Percentiles rank a stretch among this genome's conserved stretches.
These are phyloP conservation scores for Aspergillus pseudonomiae DNA, from an alignment of 2,329 filamentous ascomycete genomes.

Conservation along the genomic window DNA sequence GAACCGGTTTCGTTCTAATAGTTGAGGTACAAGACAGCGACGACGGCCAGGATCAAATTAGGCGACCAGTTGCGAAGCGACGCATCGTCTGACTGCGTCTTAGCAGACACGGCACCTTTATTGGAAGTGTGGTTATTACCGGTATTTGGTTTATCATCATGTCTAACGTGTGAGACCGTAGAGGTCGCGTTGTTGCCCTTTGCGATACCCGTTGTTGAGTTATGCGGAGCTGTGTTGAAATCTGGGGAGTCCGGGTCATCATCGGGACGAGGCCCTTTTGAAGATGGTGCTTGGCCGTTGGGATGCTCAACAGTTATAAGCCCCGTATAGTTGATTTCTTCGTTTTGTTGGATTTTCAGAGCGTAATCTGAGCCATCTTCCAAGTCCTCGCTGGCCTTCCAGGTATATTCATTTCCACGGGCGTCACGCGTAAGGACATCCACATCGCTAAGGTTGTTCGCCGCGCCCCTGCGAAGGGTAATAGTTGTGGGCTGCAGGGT, in stretches of 20 bases:
- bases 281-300: slow-evolving; percentile 30
- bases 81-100: slow-evolving; percentile 17
- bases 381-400: slow-evolving; percentile 52
- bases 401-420: slow-evolving; percentile 52
- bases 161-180: slow-evolving; percentile 9
- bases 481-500: slow-evolving; percentile 55
- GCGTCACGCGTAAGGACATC: slow-evolving; percentile 51
- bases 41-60: slow-evolving; percentile 18
- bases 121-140: slow-evolving; percentile 14
- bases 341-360: slow-evolving; percentile 59
- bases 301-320: slow-evolving; percentile 47
- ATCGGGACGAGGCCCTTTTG: slow-evolving; percentile 11
- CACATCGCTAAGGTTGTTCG: slow-evolving; percentile 55
- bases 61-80: slow-evolving; percentile 16
- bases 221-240: slow-evolving; percentile 17
- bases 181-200: slow-evolving; percentile 23
- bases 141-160: neutral
- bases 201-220: slow-evolving; percentile 10
- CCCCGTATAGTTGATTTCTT: slow-evolving; percentile 58
- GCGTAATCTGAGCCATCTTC: slow-evolving; percentile 57
- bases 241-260: slow-evolving; percentile 11
- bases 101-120: slow-evolving; percentile 18
- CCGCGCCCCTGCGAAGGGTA: slow-evolving; percentile 57
- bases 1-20: slow-evolving; percentile 2
- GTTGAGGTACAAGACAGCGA: slow-evolving; percentile 17